A percentile compares a stretch with the other conserved stretches of the same genome.
These are phyloP conservation scores for Fraxinus greggii DNA, from an alignment of 305 asterid genomes.

Conservation along the genomic window DNA sequence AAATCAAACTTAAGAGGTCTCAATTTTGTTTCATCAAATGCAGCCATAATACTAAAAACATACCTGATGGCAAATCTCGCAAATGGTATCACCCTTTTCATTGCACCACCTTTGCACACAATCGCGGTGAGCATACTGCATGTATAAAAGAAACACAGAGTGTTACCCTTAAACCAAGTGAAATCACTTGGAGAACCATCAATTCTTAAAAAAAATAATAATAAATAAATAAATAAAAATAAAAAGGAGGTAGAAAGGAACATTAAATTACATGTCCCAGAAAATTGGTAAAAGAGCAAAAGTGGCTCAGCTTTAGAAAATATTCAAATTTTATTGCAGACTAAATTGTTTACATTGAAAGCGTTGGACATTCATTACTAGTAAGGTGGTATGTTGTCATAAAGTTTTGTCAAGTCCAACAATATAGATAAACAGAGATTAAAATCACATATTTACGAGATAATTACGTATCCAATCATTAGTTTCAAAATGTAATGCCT, in stretches of 20 bases:
- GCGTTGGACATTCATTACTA: not conserved
- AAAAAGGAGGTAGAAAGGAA: not conserved
- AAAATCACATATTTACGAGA: not conserved
- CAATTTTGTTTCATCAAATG: not conserved
- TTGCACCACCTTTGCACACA: conserved; percentile 90
- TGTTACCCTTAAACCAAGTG: not conserved
- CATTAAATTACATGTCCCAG: not conserved
- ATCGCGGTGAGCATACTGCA: conserved; percentile 75
- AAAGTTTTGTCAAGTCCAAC: not conserved
- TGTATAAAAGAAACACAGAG: not conserved
- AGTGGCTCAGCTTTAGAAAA: not conserved
- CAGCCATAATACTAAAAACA: not conserved
- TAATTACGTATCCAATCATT: not conserved
- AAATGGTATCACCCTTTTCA: conserved; percentile 76
- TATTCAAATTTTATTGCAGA: not conserved
- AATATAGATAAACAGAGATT: not conserved
- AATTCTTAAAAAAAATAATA: too few species aligned
- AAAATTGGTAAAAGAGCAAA: not conserved
- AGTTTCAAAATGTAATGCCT: not conserved
- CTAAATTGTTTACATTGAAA: not conserved
- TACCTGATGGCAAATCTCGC: conserved; percentile 89
- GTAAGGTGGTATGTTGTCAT: not conserved
- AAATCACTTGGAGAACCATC: not conserved
- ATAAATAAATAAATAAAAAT: too few species aligned
- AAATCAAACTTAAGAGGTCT: not conserved